Conservation (phyloP, 2,329 filamentous ascomycete species). For the Colletotrichum navitas region DNA sequence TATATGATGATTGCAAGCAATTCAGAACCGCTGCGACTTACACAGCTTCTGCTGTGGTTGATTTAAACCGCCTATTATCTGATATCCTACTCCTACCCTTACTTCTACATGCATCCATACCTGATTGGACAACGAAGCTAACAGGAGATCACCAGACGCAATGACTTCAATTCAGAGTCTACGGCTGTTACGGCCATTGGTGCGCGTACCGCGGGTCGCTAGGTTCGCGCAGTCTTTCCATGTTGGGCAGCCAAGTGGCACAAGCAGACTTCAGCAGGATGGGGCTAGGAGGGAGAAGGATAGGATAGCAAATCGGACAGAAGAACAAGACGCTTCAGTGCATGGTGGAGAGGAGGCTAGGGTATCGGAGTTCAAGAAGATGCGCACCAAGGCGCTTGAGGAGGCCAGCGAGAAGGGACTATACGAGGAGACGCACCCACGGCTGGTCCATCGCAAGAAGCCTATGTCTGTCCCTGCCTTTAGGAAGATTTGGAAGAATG, state of each 20-base stretch:
- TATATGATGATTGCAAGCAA: constrained; percentile 53
- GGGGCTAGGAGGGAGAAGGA: constrained; percentile 12
- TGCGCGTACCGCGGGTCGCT: constrained; percentile 40
- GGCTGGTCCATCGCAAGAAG: constrained; percentile 36
- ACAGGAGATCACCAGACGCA: constrained; percentile 39
- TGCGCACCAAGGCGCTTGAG: constrained; percentile 26
- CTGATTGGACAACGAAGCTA: constrained; percentile 36
- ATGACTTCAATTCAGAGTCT: constrained; percentile 56
- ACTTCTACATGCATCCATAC: constrained; percentile 43
- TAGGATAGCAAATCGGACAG: constrained; percentile 14
- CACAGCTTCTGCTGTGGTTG: constrained; percentile 58
- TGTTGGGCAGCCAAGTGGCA: constrained; percentile 26
- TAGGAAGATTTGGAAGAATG: constrained; percentile 23
- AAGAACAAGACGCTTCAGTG: neutral
- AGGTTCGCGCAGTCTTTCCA: constrained; percentile 33
- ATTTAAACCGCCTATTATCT: constrained; percentile 58
- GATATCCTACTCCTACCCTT: constrained; percentile 45
- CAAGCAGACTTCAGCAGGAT: constrained; percentile 34
- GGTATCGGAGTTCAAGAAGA: constrained; percentile 40
- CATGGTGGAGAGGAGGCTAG: neutral
- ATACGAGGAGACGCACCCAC: constrained; percentile 39
- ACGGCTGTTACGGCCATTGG: constrained; percentile 46
- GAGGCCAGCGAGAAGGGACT: constrained; percentile 28
- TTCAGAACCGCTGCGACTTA: constrained; percentile 66
- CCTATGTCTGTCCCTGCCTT: constrained; percentile 40